Evolutionary conservation across 257 asterid species (phyloP).

Genomic region (Nicotiana noctiflora): DNA sequence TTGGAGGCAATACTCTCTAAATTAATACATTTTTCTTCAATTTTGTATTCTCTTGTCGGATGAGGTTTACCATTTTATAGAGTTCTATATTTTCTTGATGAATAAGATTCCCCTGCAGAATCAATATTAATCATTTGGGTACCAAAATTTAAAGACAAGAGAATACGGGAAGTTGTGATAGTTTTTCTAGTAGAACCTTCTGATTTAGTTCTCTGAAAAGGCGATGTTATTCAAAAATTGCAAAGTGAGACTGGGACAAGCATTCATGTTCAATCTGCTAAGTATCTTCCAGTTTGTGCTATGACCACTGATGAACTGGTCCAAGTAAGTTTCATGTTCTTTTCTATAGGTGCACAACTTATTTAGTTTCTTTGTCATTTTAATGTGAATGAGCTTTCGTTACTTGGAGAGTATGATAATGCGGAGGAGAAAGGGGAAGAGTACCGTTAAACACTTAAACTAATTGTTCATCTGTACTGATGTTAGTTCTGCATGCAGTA

Average conservation of each 20-base stretch:
- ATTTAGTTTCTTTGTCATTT: background rate
- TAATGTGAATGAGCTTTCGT: too few species aligned
- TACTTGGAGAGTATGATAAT: too few species aligned
- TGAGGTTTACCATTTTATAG: conserved; percentile 35
- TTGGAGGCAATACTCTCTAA: background rate
- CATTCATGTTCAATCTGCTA: too few species aligned
- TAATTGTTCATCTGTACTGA: too few species aligned
- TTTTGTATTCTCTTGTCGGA: conserved; percentile 41
- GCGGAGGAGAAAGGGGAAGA: too few species aligned
- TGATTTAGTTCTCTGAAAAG: conserved; percentile 33
- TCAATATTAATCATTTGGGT: background rate
- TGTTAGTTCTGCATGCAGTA: too few species aligned
- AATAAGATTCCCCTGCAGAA: conserved; percentile 37
- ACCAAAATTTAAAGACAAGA: background rate
- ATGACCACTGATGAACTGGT: background rate
- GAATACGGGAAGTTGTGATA: conserved; percentile 3
- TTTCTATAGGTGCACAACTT: background rate
- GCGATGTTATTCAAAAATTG: too few species aligned
- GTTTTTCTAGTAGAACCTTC: conserved; percentile 31
- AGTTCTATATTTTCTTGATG: conserved; percentile 53
- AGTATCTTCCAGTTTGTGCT: too few species aligned
- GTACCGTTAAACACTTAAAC: too few species aligned
- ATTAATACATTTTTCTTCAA: conserved; percentile 41
- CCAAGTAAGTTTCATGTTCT: too few species aligned
- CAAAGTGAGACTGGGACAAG: too few species aligned